A percentile compares a stretch with the other conserved stretches of the same genome.
Conservation (phyloP, 495 filamentous ascomycete species). For the Bacidia gigantensis region DNA sequence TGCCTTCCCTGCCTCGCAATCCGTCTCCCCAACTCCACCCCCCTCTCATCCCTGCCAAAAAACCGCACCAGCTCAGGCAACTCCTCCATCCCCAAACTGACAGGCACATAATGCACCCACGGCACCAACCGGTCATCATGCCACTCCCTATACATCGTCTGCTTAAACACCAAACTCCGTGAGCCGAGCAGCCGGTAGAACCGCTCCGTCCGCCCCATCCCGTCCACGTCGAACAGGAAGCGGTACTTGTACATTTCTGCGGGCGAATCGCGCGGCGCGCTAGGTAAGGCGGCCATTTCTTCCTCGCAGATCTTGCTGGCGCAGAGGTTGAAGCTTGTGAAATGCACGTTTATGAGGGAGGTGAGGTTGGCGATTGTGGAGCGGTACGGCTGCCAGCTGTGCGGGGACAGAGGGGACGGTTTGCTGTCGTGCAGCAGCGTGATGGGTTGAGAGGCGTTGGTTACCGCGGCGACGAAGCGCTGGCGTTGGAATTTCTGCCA, state of each 20-base stretch:
- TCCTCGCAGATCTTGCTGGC: neutral
- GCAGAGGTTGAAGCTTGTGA: constrained; percentile 16
- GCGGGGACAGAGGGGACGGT: neutral
- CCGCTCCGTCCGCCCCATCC: constrained; percentile 40
- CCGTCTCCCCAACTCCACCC: constrained; percentile 16
- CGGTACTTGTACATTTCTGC: constrained; percentile 16
- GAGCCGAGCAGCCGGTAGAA: constrained; percentile 36
- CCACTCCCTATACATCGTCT: constrained; percentile 42
- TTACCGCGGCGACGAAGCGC: constrained; percentile 28
- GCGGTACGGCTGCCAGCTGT: neutral
- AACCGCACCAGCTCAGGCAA: constrained; percentile 32
- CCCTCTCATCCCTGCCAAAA: constrained; percentile 8
- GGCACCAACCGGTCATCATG: constrained; percentile 40
- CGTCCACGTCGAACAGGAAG: constrained; percentile 38
- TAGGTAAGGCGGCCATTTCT: constrained; percentile 11
- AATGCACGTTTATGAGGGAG: constrained; percentile 10
- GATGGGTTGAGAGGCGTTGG: constrained; percentile 7
- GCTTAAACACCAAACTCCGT: constrained; percentile 29
- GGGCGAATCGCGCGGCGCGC: constrained; percentile 13
- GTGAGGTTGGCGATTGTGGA: constrained; percentile 1
- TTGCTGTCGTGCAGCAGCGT: constrained; percentile 2
- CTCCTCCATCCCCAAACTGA: constrained; percentile 32
- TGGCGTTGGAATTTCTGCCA: constrained; percentile 35
- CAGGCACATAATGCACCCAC: constrained; percentile 41
- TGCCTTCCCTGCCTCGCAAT: constrained; percentile 28